Evolutionary conservation across 495 filamentous ascomycete species (phyloP).

Genomic region (Saxispiralis lemnorum): DNA sequence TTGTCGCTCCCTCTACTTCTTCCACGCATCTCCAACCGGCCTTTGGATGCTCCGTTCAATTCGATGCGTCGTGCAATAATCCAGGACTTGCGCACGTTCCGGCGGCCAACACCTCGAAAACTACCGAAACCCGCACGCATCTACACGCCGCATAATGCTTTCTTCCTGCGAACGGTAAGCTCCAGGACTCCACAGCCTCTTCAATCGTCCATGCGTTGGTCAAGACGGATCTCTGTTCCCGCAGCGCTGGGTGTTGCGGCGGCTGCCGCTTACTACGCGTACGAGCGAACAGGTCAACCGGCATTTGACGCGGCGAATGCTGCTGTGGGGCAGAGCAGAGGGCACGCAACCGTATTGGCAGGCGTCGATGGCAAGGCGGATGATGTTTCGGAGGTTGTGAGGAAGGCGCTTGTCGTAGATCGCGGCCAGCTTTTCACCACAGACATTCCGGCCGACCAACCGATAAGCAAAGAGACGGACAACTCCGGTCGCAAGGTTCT

Average conservation of each 20-base stretch:
- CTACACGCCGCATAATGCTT: slow-evolving; percentile 10
- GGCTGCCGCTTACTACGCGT: slow-evolving; percentile 11
- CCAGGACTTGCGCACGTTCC: slow-evolving; percentile 16
- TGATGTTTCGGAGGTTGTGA: slow-evolving; percentile 11
- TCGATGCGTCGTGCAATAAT: slow-evolving; percentile 15
- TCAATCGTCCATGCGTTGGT: slow-evolving; percentile 12
- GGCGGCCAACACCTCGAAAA: slow-evolving; percentile 13
- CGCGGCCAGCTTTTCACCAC: slow-evolving; percentile 16
- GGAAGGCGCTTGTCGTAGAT: slow-evolving; percentile 14
- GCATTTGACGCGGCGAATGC: neutral
- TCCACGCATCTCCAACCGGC: neutral
- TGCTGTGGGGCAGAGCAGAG: slow-evolving; percentile 1
- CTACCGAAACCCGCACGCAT: slow-evolving; percentile 13
- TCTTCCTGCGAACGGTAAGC: slow-evolving; percentile 14
- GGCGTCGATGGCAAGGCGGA: no score
- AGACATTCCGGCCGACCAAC: slow-evolving; percentile 23
- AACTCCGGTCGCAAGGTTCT: slow-evolving; percentile 63
- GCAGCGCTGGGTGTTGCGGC: slow-evolving; percentile 11
- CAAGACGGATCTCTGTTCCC: slow-evolving; percentile 7
- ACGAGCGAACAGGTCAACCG: slow-evolving; percentile 4
- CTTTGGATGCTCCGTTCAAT: neutral
- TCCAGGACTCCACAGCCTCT: slow-evolving; percentile 3
- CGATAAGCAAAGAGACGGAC: slow-evolving; percentile 71
- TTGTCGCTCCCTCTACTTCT: neutral
- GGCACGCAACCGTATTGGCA: neutral